phyloP scores from a whole-genome alignment of 2,329 filamentous ascomycete species.

The Talaromyces sp. region DNA sequence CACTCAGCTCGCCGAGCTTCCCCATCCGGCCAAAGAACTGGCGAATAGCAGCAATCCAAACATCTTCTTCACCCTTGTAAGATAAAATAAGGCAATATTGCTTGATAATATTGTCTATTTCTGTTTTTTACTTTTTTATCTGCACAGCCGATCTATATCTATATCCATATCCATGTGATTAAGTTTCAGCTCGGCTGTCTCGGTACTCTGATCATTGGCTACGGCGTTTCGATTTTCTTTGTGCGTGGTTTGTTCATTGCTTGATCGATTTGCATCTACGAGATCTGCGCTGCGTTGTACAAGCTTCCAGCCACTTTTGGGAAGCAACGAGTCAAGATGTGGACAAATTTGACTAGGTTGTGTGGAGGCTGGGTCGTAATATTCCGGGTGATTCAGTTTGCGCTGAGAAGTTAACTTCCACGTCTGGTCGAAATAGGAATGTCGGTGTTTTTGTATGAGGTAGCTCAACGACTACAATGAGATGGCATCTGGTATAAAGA shows the following conservation, averaged over 20 bases:
- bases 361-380: neutral
- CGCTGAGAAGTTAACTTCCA: neutral
- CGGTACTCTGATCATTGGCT: neutral
- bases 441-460: neutral
- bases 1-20: neutral
- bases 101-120: neutral
- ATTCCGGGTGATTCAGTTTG: neutral
- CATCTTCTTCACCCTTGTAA: neutral
- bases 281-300: neutral
- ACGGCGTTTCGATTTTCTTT: neutral
- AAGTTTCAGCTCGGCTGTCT: neutral
- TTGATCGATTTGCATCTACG: neutral
- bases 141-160: neutral
- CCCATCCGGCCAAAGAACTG: neutral
- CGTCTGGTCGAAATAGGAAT: neutral
- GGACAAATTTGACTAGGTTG: neutral
- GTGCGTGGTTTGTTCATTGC: neutral
- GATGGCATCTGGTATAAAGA: neutral
- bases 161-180: neutral
- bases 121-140: neutral
- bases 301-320: neutral
- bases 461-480: neutral
- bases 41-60: neutral
- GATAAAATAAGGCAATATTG: neutral
- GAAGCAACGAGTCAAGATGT: neutral